Evolutionary conservation across 2,329 filamentous ascomycete species (phyloP), one percentile per base, ranked within the genome.

Genomic region (Diaporthe capsici): DNA sequence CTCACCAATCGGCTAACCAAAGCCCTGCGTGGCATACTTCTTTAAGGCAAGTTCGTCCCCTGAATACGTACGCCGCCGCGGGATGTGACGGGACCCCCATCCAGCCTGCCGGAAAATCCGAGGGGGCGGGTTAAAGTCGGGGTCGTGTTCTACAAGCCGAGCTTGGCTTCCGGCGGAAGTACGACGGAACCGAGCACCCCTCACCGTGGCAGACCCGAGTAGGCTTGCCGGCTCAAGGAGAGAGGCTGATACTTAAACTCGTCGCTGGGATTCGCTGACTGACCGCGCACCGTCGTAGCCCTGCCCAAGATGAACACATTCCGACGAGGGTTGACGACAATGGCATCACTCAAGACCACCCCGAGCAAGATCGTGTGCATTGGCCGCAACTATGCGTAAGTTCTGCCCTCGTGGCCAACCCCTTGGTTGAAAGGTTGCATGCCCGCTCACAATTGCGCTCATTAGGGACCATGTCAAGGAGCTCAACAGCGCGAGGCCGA

Each of bases 371-470:
- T 95, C 75, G 92, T 96, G 84, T 97, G 94, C 86, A 96, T 97
- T 84, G 95, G 95, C 80, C 90, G 95, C 80, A 97, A 99, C 88
- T 99, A 98, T 89, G 96, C 96, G 94, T 97, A 85, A 83, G 93
- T 86, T 71, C 51, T 58, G 67, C 72, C 61, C 75, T 68, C 25
- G 28, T 37, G 20, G 42, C 28, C 76, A 58, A 76, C 65, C 58
- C 61, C 60, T 73, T 55, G 28, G 4, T 22, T 0, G 17, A 25
- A n/a, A 61, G 28, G 39, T 57, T 53, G 20, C 20, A 49, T 28
- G 72, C 57, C 60, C 51, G 71, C 73, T 53, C 20, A 71, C 22
- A 37, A 51, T 44, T 8, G 57, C 39, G 70, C 78, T 81, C 65
- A 71, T 57, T 81, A 97, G 95, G 81, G 97, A 98, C 85, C 97